phyloP scores from a whole-genome alignment of 331 rosid species.

The Quercus lobata region DNA sequence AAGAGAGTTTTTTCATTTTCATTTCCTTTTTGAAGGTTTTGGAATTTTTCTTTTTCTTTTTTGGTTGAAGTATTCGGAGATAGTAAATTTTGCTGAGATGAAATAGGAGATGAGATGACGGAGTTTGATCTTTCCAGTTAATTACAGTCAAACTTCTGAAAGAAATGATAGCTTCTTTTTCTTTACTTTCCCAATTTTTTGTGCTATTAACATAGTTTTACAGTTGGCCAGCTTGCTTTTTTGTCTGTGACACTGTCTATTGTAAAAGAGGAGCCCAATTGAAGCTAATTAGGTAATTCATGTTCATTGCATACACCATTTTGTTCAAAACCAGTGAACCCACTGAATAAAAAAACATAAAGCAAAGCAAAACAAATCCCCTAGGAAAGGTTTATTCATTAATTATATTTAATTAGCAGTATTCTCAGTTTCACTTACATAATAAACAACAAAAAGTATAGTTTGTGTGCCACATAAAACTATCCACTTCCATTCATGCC shows the following conservation, averaged over 20 bases:
- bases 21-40: not conserved
- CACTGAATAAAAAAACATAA: not conserved
- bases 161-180: not conserved
- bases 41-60: not conserved
- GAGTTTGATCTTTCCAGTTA: conserved; percentile 4
- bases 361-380: not conserved
- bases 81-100: conserved; percentile 43
- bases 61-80: conserved; percentile 23
- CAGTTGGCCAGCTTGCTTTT: not conserved
- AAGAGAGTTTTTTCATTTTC: not conserved
- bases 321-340: not conserved
- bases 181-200: too few species aligned
- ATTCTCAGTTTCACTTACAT: not conserved
- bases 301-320: not conserved
- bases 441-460: not conserved
- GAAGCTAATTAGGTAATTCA: not conserved
- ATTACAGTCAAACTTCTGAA: not conserved
- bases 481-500: not conserved
- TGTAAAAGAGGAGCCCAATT: not conserved
- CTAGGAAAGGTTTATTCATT: not conserved
- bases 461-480: not conserved
- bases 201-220: not conserved
- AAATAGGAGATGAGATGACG: conserved; percentile 13
- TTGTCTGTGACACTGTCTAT: not conserved
- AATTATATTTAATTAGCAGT: not conserved